phyloP scores from a whole-genome alignment of 352 stramenopile genomes.

The Phytophthora ramorum region DNA sequence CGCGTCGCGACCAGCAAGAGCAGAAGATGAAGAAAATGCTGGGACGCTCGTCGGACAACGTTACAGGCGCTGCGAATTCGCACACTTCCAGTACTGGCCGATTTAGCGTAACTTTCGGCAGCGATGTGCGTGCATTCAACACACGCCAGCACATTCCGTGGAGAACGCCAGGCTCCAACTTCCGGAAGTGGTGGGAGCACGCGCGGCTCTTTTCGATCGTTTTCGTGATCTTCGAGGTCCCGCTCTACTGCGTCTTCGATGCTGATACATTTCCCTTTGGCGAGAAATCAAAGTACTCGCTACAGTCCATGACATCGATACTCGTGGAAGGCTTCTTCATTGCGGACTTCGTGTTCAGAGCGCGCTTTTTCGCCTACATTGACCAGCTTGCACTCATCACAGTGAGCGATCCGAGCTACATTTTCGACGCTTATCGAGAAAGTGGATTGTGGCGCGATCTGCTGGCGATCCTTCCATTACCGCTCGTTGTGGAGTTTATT shows the following conservation, averaged over 20 bases:
- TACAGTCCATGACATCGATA: constrained; percentile 60
- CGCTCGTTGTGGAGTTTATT: constrained; percentile 60
- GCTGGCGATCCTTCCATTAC: constrained; percentile 60
- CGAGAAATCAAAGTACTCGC: constrained; percentile 38
- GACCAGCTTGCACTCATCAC: constrained; percentile 70
- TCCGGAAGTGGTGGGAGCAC: constrained; percentile 71
- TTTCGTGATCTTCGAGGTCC: constrained; percentile 74
- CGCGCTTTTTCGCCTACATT: constrained; percentile 70
- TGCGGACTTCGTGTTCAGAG: constrained; percentile 56
- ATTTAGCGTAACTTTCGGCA: constrained; percentile 14
- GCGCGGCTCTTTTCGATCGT: constrained; percentile 49
- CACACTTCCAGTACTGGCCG: neutral
- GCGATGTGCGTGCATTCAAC: neutral
- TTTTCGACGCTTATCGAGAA: constrained; percentile 70
- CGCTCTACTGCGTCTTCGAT: constrained; percentile 75
- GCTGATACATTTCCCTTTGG: constrained; percentile 62
- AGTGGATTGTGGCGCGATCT: constrained; percentile 62
- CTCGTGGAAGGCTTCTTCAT: constrained; percentile 68
- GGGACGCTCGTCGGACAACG: constrained; percentile 42
- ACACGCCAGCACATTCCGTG: constrained; percentile 37
- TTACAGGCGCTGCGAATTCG: neutral
- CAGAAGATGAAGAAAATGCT: constrained; percentile 86
- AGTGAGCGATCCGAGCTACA: constrained; percentile 68
- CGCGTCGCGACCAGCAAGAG: constrained; percentile 65
- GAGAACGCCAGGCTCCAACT: constrained; percentile 58